These are phyloP conservation scores for Parvularia atlantis DNA, from an alignment of 78 protist genomes.

Conservation along the genomic window DNA sequence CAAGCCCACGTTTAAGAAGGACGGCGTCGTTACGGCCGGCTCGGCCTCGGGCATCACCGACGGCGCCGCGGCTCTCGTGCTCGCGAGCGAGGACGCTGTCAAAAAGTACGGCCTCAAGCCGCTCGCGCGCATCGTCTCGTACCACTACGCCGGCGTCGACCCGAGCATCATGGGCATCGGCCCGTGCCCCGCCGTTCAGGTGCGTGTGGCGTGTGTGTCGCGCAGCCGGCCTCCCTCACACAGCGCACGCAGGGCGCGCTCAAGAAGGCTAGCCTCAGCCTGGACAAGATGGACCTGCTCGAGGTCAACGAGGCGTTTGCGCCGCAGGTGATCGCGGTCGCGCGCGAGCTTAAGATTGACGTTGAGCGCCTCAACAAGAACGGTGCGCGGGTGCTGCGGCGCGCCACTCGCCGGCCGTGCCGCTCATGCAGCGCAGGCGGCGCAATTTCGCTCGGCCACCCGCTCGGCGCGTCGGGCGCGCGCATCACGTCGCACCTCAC, in stretches of 20 bases:
- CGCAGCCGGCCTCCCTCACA: not conserved
- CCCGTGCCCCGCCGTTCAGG: conserved; percentile 17
- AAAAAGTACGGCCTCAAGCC: conserved; percentile 35
- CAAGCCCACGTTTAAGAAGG: not conserved
- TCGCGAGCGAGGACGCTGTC: conserved; percentile 48
- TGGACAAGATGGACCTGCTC: conserved; percentile 34
- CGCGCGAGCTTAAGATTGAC: conserved; percentile 1
- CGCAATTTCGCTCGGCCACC: conserved; percentile 84
- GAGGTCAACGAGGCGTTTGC: conserved; percentile 83
- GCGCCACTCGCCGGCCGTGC: too few relatives aligned
- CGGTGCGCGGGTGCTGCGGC: too few relatives aligned
- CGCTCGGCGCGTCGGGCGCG: conserved; percentile 63
- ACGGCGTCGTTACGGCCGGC: conserved; percentile 66
- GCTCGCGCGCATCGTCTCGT: conserved; percentile 39
- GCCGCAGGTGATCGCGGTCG: conserved; percentile 46
- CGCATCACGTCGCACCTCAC: conserved; percentile 53
- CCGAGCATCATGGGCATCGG: conserved; percentile 45
- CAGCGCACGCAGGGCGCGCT: conserved; percentile 12
- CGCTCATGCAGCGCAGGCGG: too few relatives aligned
- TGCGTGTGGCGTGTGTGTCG: not conserved
- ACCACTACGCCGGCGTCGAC: conserved; percentile 31
- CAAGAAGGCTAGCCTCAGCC: conserved; percentile 3
- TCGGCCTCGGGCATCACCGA: conserved; percentile 57
- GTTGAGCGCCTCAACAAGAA: conserved; percentile 23
- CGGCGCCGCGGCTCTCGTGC: conserved; percentile 56